Evolutionary conservation across 306 rosid species (phyloP), one percentile per base, ranked within the genome.

Genomic region (Quercus alba): DNA sequence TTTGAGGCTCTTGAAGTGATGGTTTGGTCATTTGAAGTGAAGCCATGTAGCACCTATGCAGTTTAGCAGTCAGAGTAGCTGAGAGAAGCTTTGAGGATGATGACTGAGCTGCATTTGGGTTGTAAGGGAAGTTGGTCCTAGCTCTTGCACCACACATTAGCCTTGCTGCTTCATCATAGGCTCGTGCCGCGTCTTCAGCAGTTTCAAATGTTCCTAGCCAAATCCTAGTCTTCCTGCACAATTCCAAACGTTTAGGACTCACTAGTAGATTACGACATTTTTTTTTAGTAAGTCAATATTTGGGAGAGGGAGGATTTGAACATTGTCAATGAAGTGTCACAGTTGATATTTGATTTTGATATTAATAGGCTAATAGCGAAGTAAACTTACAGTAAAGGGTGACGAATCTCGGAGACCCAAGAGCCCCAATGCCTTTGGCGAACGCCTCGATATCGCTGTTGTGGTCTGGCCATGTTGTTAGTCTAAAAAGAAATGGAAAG

Each of bases 341-440:
- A 41, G 3, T 41, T 41, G 46, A 41, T 41, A 41, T 41, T 41
- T 2, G 11, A 41, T 41, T 41, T 8, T 41, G 46, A 41, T 7
- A 41, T 41, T 41, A 7, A 41, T 41, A 41, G 46, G 72, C 10
- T 33, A 46, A 33, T 67, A 51, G 6, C 3, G 14, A 30, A 72
- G 64, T 76, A 19, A 17, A 74, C 97, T 91, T 90, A 95, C 99
- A 95, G 77, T 26, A 95, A 82, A 33, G 99, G 99, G 74, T 95
- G 99, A 54, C 99, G 94, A 83, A 95, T 95, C 83, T 95, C 99
- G 1, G 99, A 95, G 73, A 95, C 99, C 99, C 99, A 95, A 56
- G 99, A 95, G 75, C 99, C 99, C 99, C 99, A 95, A 51, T 95
- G 99, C 89, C 99, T 88, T 80, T 95, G 99, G 85, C 98, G 93